These are phyloP conservation scores for Echites panduratus DNA, from an alignment of 257 asterid species.

Conservation along the genomic window DNA sequence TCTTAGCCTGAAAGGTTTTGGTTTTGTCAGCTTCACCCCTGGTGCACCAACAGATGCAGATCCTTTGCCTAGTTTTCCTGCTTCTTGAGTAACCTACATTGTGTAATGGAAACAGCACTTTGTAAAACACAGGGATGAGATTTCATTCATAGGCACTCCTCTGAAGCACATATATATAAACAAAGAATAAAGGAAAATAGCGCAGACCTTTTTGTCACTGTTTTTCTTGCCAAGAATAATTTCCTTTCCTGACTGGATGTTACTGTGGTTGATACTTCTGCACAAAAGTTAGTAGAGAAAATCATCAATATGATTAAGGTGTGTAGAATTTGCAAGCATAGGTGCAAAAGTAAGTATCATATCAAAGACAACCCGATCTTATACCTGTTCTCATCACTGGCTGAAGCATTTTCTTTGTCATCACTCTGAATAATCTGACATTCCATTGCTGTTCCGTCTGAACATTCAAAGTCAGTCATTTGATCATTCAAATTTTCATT, in stretches of 20 bases:
- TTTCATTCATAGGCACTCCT: neutral
- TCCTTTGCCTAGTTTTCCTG: slow-evolving; percentile 34
- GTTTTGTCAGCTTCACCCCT: slow-evolving; percentile 56
- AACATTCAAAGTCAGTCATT: slow-evolving; percentile 10
- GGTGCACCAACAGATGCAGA: slow-evolving; percentile 26
- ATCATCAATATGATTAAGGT: slow-evolving; percentile 9
- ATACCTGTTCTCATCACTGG: slow-evolving; percentile 67
- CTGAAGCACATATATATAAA: neutral
- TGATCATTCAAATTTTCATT: slow-evolving; percentile 10
- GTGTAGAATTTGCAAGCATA: neutral
- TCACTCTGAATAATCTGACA: slow-evolving; percentile 34
- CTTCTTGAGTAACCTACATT: slow-evolving; percentile 36
- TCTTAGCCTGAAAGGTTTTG: slow-evolving; percentile 92
- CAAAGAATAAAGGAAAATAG: neutral
- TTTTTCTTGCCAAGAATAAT: slow-evolving; percentile 42
- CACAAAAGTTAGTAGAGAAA: slow-evolving; percentile 7
- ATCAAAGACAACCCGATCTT: slow-evolving; percentile 3
- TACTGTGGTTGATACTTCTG: slow-evolving; percentile 40
- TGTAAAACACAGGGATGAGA: slow-evolving; percentile 5
- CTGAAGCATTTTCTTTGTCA: slow-evolving; percentile 72
- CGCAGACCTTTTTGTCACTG: slow-evolving; percentile 34
- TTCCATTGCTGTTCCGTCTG: slow-evolving; percentile 22
- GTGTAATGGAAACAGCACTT: neutral
- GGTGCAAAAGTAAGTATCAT: neutral
- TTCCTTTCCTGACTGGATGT: slow-evolving; percentile 34